These are phyloP conservation scores for Saccharomyces hybrid DNA, from an alignment of 1,139 yeast species.

Conservation along the genomic window DNA sequence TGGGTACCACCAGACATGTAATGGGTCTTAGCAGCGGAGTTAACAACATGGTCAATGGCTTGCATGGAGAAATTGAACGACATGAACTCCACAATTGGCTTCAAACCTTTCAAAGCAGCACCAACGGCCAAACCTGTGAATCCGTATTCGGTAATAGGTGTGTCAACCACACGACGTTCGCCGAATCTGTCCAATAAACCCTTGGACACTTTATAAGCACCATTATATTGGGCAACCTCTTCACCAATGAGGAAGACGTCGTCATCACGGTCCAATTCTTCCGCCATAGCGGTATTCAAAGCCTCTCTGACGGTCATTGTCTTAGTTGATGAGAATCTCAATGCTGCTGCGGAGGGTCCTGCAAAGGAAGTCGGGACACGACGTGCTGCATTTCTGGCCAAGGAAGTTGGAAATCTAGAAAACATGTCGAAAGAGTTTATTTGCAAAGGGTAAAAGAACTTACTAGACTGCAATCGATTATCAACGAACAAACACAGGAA, in stretches of 20 bases:
- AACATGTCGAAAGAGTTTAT: background rate
- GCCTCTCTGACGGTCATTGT: slow-evolving; percentile 96
- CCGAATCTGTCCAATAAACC: slow-evolving; percentile 96
- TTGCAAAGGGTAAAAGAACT: background rate
- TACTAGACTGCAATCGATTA: background rate
- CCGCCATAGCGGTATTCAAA: slow-evolving; percentile 88
- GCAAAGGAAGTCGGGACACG: background rate
- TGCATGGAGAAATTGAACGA: slow-evolving; percentile 99
- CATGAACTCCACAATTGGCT: slow-evolving; percentile 98
- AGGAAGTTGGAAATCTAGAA: background rate
- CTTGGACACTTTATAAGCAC: slow-evolving; percentile 96
- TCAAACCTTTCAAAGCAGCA: slow-evolving; percentile 93
- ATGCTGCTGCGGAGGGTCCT: slow-evolving; percentile 8
- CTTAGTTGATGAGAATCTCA: slow-evolving; percentile 39
- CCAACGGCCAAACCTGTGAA: slow-evolving; percentile 97
- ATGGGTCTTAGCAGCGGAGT: slow-evolving; percentile 97
- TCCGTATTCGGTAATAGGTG: slow-evolving; percentile 99
- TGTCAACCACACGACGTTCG: slow-evolving; percentile 91
- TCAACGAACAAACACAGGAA: background rate
- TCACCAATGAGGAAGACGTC: slow-evolving; percentile 95
- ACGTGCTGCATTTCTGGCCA: background rate
- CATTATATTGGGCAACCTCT: slow-evolving; percentile 98
- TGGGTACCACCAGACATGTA: slow-evolving; percentile 99
- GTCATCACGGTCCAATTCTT: slow-evolving; percentile 94
- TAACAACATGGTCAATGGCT: slow-evolving; percentile 94